Evolutionary conservation across 2,329 filamentous ascomycete genomes (phyloP).

Genomic region (Madurella fahalii): DNA sequence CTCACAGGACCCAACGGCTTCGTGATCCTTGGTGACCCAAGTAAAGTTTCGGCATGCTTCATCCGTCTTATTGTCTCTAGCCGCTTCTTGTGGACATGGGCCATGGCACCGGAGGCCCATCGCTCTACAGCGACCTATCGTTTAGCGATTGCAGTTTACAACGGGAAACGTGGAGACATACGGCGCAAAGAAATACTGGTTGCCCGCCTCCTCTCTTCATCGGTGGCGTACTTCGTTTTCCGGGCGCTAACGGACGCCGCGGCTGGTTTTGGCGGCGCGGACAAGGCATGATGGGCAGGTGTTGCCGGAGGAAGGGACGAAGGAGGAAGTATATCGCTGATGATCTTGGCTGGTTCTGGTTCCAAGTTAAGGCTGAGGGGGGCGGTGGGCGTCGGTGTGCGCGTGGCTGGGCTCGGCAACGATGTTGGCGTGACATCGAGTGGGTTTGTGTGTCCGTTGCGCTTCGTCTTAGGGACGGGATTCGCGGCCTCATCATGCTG

Average conservation of each 20-base stretch:
- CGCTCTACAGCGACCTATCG: slow-evolving; percentile 8
- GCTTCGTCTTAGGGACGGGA: slow-evolving; percentile 13
- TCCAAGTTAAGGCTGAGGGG: neutral
- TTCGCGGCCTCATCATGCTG: neutral
- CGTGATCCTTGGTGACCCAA: neutral
- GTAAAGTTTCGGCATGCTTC: slow-evolving; percentile 4
- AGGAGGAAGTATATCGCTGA: slow-evolving; percentile 18
- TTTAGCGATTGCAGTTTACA: neutral
- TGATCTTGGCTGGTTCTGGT: slow-evolving; percentile 14
- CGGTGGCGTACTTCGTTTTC: slow-evolving; percentile 14
- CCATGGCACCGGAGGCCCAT: slow-evolving; percentile 24
- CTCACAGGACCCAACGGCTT: neutral
- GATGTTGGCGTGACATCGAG: neutral
- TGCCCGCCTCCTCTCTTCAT: slow-evolving; percentile 17
- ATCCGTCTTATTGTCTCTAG: slow-evolving; percentile 13
- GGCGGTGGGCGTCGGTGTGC: neutral
- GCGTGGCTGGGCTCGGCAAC: neutral
- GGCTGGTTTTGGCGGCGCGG: neutral
- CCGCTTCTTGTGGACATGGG: slow-evolving; percentile 19
- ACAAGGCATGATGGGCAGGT: neutral
- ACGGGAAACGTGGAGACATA: slow-evolving; percentile 6
- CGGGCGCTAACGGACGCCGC: neutral
- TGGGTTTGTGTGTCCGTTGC: slow-evolving; percentile 1
- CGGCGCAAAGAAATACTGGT: slow-evolving; percentile 14
- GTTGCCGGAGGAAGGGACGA: neutral